These are phyloP conservation scores for Fusarium euwallaceae DNA, from an alignment of 2,329 filamentous ascomycete genomes.

Conservation along the genomic window DNA sequence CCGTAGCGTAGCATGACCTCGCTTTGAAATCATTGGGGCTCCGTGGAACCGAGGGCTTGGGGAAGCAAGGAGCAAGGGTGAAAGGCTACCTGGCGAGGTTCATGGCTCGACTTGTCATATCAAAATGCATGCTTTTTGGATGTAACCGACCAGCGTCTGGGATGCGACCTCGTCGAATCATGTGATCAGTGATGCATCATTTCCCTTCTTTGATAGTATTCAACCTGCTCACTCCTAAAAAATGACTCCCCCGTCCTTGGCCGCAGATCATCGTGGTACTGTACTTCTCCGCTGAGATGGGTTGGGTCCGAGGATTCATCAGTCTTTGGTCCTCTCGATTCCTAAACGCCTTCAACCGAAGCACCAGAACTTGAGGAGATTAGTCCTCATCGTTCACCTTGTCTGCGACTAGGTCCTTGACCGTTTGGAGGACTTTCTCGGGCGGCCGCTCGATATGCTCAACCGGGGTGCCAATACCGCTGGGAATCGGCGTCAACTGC, in stretches of 20 bases:
- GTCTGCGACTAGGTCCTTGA: constrained; percentile 64
- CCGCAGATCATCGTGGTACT: constrained; percentile 3
- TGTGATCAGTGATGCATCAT: constrained; percentile 36
- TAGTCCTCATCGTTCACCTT: constrained; percentile 67
- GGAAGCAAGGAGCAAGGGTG: constrained; percentile 3
- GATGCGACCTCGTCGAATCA: constrained; percentile 24
- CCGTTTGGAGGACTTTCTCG: constrained; percentile 64
- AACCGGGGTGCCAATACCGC: constrained; percentile 60
- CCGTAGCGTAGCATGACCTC: constrained; percentile 5
- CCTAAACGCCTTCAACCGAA: neutral
- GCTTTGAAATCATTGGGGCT: neutral
- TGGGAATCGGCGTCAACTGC: constrained; percentile 63
- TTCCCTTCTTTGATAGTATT: constrained; percentile 29
- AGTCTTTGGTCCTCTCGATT: constrained; percentile 4
- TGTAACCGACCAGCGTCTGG: constrained; percentile 19
- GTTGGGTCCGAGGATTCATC: neutral
- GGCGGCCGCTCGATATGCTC: constrained; percentile 60
- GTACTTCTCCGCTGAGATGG: neutral
- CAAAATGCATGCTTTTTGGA: constrained; percentile 18
- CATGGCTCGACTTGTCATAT: constrained; percentile 32
- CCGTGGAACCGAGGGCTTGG: constrained; percentile 11
- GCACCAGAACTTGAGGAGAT: neutral
- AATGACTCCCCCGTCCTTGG: constrained; percentile 5
- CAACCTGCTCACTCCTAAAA: constrained; percentile 19
- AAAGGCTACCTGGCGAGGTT: neutral